Evolutionary conservation across 169 alveolate species (phyloP), one percentile per base, ranked within the genome.

Genomic region (Plasmodium relictum): DNA sequence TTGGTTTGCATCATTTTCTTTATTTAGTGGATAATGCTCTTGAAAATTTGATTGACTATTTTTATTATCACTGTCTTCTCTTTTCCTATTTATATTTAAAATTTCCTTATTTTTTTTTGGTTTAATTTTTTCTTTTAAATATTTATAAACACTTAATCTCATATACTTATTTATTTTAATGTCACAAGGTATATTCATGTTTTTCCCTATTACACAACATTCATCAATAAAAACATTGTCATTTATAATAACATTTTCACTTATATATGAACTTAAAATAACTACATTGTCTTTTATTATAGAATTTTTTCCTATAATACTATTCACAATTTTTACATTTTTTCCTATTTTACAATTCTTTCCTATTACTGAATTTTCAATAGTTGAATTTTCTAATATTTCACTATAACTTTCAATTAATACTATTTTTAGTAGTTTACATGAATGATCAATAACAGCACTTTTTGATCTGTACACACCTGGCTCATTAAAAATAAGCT

Each of bases 261-360:
- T 54, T 44, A 83, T 37, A 68, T 31, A 83, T 22, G 91, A 83
- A 59, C 83, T 56, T n/a, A 83, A 14, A 18, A 83, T 83, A 24
- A 37, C 45, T 39, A 68, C 91, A 73, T 83, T 83, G 26, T 56
- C 54, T 42, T 83, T 83, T 22, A 83, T 26, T 8, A 66, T 37
- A 54, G 73, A 52, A 31, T 83, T 83, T 68, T 66, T 83, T 1
- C 85, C 91, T 6, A 83, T 83, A 26, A 83, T 58, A 18, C 85
- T 83, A 59, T 83, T 83, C 2, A 54, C 16, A 66, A 83, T 83
- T 66, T 50, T 83, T 37, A 68, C 78, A 68, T 83, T 83, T 83
- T 83, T 83, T 68, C 83, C 85, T n/a, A 83, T 66, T 66, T 83
- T 83, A 72, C 85, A 83, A 83, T 83, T 83, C 68, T 83, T 83